Percentiles rank a stretch among this genome's conserved stretches.
phyloP scores from a whole-genome alignment of 1,284 basidiomycete species.

The Apiotrichum laibachii region DNA sequence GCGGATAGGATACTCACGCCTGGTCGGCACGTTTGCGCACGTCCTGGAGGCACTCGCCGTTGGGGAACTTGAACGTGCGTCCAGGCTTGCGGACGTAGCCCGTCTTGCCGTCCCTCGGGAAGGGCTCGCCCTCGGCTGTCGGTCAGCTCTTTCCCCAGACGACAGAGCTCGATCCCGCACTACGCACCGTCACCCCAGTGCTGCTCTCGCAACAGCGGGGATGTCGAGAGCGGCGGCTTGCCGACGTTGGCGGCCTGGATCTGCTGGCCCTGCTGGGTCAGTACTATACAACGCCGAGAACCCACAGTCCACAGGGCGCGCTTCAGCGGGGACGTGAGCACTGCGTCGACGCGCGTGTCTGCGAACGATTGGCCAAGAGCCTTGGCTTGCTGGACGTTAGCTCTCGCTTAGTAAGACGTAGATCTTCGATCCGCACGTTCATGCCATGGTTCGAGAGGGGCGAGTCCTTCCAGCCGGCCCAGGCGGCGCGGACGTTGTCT shows the following conservation, averaged over 20 bases:
- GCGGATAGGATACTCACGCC: constrained; percentile 46
- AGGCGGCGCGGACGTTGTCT: constrained; percentile 55
- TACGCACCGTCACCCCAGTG: constrained; percentile 44
- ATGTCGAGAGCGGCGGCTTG: constrained; percentile 38
- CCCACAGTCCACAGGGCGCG: constrained; percentile 59
- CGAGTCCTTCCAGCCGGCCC: constrained; percentile 83
- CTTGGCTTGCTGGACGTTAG: constrained; percentile 66
- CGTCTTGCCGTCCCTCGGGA: constrained; percentile 30
- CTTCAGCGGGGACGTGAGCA: constrained; percentile 75
- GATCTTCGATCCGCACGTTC: constrained; percentile 54
- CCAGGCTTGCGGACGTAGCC: constrained; percentile 40
- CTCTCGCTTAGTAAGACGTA: neutral
- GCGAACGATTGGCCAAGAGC: constrained; percentile 67
- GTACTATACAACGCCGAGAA: constrained; percentile 1
- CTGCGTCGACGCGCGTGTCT: constrained; percentile 60
- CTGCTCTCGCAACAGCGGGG: constrained; percentile 47
- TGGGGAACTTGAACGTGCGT: constrained; percentile 39
- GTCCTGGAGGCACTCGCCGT: constrained; percentile 49
- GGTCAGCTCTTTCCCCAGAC: neutral
- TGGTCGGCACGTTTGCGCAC: constrained; percentile 46
- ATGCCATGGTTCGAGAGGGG: constrained; percentile 78
- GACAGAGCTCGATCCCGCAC: constrained; percentile 5
- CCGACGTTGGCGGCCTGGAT: constrained; percentile 41
- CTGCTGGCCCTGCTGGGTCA: constrained; percentile 42
- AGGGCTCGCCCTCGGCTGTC: constrained; percentile 42